Evolutionary conservation across 148 eudicot species (phyloP).

Genomic region (Fagopyrum esculentum): DNA sequence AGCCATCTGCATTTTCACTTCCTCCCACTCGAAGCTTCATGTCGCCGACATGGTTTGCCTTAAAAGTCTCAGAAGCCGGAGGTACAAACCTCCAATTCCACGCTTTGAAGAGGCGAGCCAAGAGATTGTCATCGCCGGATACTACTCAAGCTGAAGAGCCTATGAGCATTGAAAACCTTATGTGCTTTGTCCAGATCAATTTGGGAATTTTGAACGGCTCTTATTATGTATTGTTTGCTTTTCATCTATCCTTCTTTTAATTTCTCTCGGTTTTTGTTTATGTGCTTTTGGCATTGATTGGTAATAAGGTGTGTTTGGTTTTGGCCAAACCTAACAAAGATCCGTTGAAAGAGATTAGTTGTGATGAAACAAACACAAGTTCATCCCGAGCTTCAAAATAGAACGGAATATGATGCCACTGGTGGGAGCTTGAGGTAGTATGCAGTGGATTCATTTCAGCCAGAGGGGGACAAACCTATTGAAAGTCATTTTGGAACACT

Average conservation of each 20-base stretch:
- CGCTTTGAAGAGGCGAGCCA: constrained; percentile 15
- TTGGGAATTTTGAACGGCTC: constrained; percentile 73
- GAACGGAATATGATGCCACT: constrained; percentile 30
- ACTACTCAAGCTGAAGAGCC: constrained; percentile 26
- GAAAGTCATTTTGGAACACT: constrained; percentile 48
- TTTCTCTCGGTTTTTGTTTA: neutral
- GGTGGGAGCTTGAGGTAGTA: constrained; percentile 33
- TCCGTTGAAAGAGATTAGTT: too few relatives aligned
- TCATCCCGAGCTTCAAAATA: constrained; percentile 20
- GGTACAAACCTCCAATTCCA: constrained; percentile 6
- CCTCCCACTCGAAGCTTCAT: constrained; percentile 7
- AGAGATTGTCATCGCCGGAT: constrained; percentile 12
- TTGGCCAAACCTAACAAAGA: neutral
- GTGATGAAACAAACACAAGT: neutral
- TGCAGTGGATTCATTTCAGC: constrained; percentile 30
- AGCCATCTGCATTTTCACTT: constrained; percentile 11
- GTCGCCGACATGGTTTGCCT: neutral
- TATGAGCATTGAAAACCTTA: constrained; percentile 54
- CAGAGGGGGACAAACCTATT: constrained; percentile 37
- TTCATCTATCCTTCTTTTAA: neutral
- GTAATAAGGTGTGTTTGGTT: neutral
- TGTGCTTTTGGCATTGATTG: neutral
- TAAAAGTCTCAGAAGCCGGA: constrained; percentile 15
- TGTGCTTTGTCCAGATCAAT: constrained; percentile 56
- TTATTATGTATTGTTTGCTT: constrained; percentile 42